phyloP scores from a whole-genome alignment of 2,329 filamentous ascomycete genomes.

The Myriangium duriaei region DNA sequence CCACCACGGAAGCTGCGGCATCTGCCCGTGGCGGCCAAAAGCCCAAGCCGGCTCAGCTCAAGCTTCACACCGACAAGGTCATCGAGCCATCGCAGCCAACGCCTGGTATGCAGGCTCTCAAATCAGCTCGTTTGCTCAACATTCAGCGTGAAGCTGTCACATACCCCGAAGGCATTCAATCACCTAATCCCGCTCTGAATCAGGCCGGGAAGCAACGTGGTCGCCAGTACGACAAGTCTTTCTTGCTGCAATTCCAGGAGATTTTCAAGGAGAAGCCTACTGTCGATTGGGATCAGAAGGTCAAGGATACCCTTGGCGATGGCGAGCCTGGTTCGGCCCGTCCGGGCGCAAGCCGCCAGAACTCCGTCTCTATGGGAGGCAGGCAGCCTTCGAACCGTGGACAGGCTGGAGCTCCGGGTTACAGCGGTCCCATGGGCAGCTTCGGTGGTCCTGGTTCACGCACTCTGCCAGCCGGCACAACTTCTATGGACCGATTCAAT shows the following conservation, averaged over 20 bases:
- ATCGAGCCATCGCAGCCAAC: slow-evolving; percentile 88
- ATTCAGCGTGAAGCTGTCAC: slow-evolving; percentile 59
- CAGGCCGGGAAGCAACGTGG: slow-evolving; percentile 66
- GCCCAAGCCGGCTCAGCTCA: slow-evolving; percentile 76
- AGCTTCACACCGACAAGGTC: slow-evolving; percentile 73
- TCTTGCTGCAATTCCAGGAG: slow-evolving; percentile 89
- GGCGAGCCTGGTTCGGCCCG: slow-evolving; percentile 46
- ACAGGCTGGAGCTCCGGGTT: slow-evolving; percentile 4
- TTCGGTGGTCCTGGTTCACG: slow-evolving; percentile 46
- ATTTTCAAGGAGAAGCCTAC: slow-evolving; percentile 97
- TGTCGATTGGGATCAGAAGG: slow-evolving; percentile 79
- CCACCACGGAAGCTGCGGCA: slow-evolving; percentile 17
- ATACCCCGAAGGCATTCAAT: slow-evolving; percentile 74
- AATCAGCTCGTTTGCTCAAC: slow-evolving; percentile 78
- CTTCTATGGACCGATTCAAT: slow-evolving; percentile 60
- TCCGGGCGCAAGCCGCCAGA: slow-evolving; percentile 46
- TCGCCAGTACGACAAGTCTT: slow-evolving; percentile 91
- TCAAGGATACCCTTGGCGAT: slow-evolving; percentile 64
- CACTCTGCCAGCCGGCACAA: slow-evolving; percentile 62
- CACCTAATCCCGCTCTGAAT: slow-evolving; percentile 87
- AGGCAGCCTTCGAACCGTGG: slow-evolving; percentile 28
- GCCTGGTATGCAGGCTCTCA: slow-evolving; percentile 82
- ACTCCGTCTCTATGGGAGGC: slow-evolving; percentile 34
- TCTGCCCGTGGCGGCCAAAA: slow-evolving; percentile 42
- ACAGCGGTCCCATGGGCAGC: slow-evolving; percentile 48